phyloP scores from a whole-genome alignment of 768 basidiomycete species.

The Hypholoma sublateritium region DNA sequence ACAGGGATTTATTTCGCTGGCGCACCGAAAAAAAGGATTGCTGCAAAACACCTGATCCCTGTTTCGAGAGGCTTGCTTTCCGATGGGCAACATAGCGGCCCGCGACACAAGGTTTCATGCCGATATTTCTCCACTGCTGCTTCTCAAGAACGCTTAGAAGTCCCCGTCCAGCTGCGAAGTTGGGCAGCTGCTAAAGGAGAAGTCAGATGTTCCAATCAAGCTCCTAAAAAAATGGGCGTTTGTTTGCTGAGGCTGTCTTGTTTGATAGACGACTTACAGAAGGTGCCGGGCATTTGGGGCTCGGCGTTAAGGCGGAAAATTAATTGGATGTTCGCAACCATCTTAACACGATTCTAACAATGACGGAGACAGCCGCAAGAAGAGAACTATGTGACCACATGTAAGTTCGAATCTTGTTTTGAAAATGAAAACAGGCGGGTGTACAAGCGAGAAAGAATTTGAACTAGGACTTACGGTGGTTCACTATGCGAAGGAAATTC shows the following conservation, averaged over 20 bases:
- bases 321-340: neutral
- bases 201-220: neutral
- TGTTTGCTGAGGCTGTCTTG: too few species aligned
- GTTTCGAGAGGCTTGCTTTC: slow-evolving; percentile 10
- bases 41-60: slow-evolving; percentile 15
- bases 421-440: too few species aligned
- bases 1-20: slow-evolving; percentile 10
- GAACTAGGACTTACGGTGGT: too few species aligned
- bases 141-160: neutral
- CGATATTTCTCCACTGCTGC: slow-evolving; percentile 4
- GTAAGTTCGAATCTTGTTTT: too few species aligned
- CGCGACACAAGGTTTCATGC: neutral
- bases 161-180: too few species aligned
- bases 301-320: neutral
- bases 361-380: too few species aligned
- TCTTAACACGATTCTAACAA: neutral
- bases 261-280: neutral
- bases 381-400: too few species aligned
- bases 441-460: too few species aligned
- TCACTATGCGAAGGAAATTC: too few species aligned
- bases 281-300: neutral
- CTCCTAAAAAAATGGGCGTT: neutral
- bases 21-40: slow-evolving; percentile 12
- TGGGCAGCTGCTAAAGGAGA: too few species aligned
- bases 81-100: neutral